phyloP scores from a whole-genome alignment of 495 filamentous ascomycete genomes.

The Aspergillus cristatus region DNA sequence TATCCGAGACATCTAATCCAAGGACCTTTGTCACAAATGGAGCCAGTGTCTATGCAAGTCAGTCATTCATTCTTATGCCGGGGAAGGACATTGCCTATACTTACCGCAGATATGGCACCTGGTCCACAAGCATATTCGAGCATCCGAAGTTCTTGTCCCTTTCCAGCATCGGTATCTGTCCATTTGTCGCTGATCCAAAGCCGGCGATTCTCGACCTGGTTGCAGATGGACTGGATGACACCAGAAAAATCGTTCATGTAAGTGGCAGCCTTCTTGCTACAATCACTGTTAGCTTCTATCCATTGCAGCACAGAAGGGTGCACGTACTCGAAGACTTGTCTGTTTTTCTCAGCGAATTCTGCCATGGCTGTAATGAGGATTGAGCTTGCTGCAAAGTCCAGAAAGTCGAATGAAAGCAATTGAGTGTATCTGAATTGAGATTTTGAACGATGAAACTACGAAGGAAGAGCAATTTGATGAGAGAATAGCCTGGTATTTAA shows the following conservation, averaged over 20 bases:
- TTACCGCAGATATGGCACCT: constrained; percentile 49
- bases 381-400: too few species aligned
- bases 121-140: constrained; percentile 74
- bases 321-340: constrained; percentile 45
- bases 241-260: constrained; percentile 39
- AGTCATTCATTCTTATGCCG: neutral
- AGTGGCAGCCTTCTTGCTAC: constrained; percentile 32
- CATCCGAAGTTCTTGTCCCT: constrained; percentile 43
- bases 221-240: constrained; percentile 19
- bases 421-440: too few species aligned
- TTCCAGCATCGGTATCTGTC: constrained; percentile 29
- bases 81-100: constrained; percentile 3
- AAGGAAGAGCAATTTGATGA: too few species aligned
- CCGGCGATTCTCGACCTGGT: constrained; percentile 36
- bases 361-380: constrained; percentile 18
- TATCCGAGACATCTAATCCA: constrained; percentile 59
- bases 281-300: constrained; percentile 3
- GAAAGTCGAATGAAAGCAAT: too few species aligned
- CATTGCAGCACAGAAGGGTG: neutral
- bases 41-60: constrained; percentile 32
- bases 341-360: constrained; percentile 42
- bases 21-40: constrained; percentile 51
- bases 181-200: constrained; percentile 57
- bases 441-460: too few species aligned
- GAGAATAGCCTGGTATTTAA: neutral